phyloP scores from a whole-genome alignment of 345 rosid genomes.

The Tarenaya hassleriana region DNA sequence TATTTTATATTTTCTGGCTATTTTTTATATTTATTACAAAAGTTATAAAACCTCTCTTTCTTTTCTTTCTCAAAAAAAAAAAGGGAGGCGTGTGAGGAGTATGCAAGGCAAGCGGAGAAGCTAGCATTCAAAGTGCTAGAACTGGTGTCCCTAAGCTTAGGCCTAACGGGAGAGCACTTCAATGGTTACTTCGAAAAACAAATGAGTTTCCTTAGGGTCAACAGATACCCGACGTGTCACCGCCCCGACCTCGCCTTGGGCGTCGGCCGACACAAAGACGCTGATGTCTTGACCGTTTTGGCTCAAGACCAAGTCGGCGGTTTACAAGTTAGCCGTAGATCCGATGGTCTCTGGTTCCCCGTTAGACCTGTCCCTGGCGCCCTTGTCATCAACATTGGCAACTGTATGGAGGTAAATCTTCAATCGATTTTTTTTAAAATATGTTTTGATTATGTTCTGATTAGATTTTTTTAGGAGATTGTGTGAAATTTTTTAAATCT shows the following conservation, averaged over 20 bases:
- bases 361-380: conserved; percentile 60
- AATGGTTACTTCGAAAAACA: conserved; percentile 43
- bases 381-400: conserved; percentile 71
- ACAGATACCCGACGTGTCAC: conserved; percentile 82
- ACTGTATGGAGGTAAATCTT: conserved; percentile 41
- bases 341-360: conserved; percentile 70
- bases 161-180: conserved; percentile 39
- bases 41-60: no score
- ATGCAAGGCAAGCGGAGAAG: conserved; percentile 41
- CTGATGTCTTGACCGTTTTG: conserved; percentile 59
- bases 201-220: conserved; percentile 48
- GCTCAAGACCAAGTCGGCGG: conserved; percentile 84
- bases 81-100: conserved; percentile 44
- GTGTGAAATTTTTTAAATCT: no score
- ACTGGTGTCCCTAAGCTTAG: conserved; percentile 50
- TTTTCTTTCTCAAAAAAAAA: no score
- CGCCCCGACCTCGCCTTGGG: conserved; percentile 73
- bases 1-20: no score
- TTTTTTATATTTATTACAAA: no score
- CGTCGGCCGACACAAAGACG: conserved; percentile 74
- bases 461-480: no score
- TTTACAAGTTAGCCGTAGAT: conserved; percentile 50
- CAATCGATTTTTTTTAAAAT: not conserved
- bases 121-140: conserved; percentile 41
- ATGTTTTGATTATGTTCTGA: no score